phyloP scores from a whole-genome alignment of 495 filamentous ascomycete species.

The Xylaria longipes region DNA sequence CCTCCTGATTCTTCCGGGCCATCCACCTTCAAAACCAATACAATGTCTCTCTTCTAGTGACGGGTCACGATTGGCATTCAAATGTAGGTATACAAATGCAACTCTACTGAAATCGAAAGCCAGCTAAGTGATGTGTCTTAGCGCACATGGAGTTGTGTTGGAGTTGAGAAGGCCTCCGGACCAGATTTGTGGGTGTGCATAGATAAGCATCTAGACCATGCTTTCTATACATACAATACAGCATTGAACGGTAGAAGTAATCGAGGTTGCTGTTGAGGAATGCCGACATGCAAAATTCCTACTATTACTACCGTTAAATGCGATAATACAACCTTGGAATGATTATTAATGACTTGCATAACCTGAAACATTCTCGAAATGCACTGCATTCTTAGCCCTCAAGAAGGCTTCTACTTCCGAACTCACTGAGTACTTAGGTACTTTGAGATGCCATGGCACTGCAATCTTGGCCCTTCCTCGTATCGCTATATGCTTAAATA shows the following conservation, averaged over 20 bases:
- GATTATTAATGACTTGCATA: background rate
- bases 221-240: background rate
- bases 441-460: background rate
- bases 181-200: too few species aligned
- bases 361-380: background rate
- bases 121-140: background rate
- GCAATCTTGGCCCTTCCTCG: background rate
- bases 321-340: background rate
- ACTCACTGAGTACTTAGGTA: background rate
- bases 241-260: background rate
- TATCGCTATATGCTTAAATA: background rate
- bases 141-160: background rate
- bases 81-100: background rate
- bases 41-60: background rate
- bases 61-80: background rate
- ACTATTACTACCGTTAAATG: background rate
- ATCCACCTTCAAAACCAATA: too few species aligned
- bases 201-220: background rate
- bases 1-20: too few species aligned
- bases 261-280: background rate
- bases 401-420: background rate
- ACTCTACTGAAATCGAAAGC: background rate
- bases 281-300: background rate
- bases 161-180: too few species aligned
- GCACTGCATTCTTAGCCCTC: constrained; percentile 6